Conservation (phyloP, 495 filamentous ascomycete species). For the Penicillium paradoxum region DNA sequence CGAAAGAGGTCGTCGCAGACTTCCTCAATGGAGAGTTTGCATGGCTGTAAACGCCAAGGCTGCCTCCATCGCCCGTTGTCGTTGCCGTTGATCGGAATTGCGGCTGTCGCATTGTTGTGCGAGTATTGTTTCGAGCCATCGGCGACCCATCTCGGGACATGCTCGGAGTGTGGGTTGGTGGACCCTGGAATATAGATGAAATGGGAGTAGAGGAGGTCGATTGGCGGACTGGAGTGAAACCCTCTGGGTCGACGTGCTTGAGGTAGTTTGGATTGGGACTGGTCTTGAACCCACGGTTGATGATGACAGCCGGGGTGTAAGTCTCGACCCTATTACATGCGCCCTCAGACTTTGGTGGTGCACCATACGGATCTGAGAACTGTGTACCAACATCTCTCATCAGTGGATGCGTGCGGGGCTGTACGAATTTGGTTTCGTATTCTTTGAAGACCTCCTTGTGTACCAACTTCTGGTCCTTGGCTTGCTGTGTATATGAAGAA, state of each 20-base stretch:
- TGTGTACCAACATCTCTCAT: conserved; percentile 84
- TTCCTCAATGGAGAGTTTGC: conserved; percentile 79
- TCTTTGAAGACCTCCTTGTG: conserved; percentile 90
- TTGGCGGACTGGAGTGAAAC: conserved; percentile 31
- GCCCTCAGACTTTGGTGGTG: conserved; percentile 39
- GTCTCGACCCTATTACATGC: conserved; percentile 55
- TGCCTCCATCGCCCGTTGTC: conserved; percentile 64
- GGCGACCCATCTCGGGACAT: conserved; percentile 51
- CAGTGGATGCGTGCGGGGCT: conserved; percentile 75
- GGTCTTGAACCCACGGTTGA: conserved; percentile 77
- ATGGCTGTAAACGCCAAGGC: conserved; percentile 72
- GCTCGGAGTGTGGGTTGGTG: conserved; percentile 39
- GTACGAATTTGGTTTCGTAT: conserved; percentile 93
- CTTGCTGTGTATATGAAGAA: conserved; percentile 70
- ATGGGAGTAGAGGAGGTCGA: conserved; percentile 23
- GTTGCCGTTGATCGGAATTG: conserved; percentile 46
- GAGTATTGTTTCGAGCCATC: conserved; percentile 31
- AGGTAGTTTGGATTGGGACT: conserved; percentile 86
- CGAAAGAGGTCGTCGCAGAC: conserved; percentile 42
- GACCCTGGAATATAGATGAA: conserved; percentile 22
- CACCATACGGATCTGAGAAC: conserved; percentile 41
- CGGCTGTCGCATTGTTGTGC: conserved; percentile 52
- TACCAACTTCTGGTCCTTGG: conserved; percentile 76
- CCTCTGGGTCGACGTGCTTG: conserved; percentile 71
- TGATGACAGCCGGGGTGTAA: conserved; percentile 71